Conservation (phyloP, 768 basidiomycete species). For the Lenzites betulinus region DNA sequence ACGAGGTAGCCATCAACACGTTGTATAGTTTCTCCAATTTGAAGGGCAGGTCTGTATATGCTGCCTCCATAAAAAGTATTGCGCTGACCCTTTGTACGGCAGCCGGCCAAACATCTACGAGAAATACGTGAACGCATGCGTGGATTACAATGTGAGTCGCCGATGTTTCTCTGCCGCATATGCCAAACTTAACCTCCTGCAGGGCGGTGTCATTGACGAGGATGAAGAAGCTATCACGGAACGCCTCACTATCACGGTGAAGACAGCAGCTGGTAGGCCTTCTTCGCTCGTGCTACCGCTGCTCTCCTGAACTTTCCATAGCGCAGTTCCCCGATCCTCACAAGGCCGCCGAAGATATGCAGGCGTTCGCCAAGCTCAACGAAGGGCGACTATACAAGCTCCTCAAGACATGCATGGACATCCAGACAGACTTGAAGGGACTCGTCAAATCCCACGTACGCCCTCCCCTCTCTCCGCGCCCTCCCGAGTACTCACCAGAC, state of each 20-base stretch:
- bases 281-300: constrained; percentile 31
- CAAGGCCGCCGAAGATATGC: constrained; percentile 78
- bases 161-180: background rate
- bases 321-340: constrained; percentile 65
- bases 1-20: constrained; percentile 56
- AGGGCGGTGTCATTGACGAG: constrained; percentile 92
- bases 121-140: constrained; percentile 69
- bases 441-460: constrained; percentile 77
- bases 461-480: background rate
- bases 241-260: constrained; percentile 55
- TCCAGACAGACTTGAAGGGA: constrained; percentile 79
- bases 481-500: background rate
- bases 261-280: constrained; percentile 62
- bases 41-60: constrained; percentile 54
- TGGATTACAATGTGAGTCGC: constrained; percentile 79
- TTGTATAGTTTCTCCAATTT: constrained; percentile 66
- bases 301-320: constrained; percentile 28
- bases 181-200: background rate
- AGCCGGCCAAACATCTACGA: constrained; percentile 71
- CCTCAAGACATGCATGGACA: constrained; percentile 78
- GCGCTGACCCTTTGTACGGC: background rate
- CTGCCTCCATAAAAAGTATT: background rate
- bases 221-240: constrained; percentile 66
- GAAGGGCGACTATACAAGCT: constrained; percentile 85
- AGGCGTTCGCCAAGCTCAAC: constrained; percentile 83